Base-by-base conservation (phyloP, 805 yeast species). In the Pachysolen tannophilus region DNA sequence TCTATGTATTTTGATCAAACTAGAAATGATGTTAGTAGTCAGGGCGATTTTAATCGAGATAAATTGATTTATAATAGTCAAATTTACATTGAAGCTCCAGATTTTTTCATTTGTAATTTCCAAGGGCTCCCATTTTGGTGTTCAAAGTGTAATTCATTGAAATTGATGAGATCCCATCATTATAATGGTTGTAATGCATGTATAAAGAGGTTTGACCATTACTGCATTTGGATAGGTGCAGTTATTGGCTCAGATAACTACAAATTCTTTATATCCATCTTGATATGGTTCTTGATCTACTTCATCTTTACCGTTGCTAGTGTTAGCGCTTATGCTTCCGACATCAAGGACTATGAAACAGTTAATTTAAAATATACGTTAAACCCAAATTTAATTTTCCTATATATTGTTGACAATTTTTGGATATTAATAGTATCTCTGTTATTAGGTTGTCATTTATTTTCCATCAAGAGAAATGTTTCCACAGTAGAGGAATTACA, bases 111-210 rank as follows among this genome's bases (percentile, higher is more conserved):
- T 13, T 82, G 94, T 52, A 87, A 82, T 51, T 60, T 58, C 8
- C 65, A 70, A 38, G 97, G 97, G 0, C 74, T 68, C 43, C 94
- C 95, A 0, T 61, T 63, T 19, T 88, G 83, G 77, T 86, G 95
- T 49, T 56, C 80, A 1, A 53, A 58, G 8, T 84, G 95, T 50
- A 61, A 70, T 32, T 67, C 79, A 5, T 55, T 83, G 20, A 85
- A 83, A 48, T 65, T 78, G 2, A 69, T 74, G 18, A 63, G 96
- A 34, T 54, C 82, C 0, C 90, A 76, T 44, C 96, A 84, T 49
- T 78, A 87, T 26, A 63, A 70, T 3, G 63, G 69, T 32, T 34
- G 59, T 34, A 67, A 65, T 2, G 49, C 55, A 17, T 85, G 94
- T 49, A 75, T 87, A 0, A 75, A 83, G 0, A 65, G 69, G 38